Evolutionary conservation across 2,329 filamentous ascomycete genomes (phyloP).

Genomic region (Neocatenulostroma microsporum): DNA sequence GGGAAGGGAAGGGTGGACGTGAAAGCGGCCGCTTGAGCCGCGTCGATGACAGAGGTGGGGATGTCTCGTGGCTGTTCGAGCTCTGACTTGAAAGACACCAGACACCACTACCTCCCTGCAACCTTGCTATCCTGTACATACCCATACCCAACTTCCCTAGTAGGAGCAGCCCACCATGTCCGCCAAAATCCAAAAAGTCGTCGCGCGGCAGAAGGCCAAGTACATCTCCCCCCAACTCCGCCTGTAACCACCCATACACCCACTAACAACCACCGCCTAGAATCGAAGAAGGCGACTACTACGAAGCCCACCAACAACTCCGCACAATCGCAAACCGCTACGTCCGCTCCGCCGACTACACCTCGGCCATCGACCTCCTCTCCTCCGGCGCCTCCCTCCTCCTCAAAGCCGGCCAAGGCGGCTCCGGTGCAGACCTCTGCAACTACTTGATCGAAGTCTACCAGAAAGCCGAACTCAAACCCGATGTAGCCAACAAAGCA

Average conservation of each 20-base stretch:
- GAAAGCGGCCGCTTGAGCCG: too few species aligned
- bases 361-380: slow-evolving; percentile 78
- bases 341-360: slow-evolving; percentile 78
- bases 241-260: slow-evolving; percentile 1
- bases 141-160: too few species aligned
- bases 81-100: too few species aligned
- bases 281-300: slow-evolving; percentile 85
- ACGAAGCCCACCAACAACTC: slow-evolving; percentile 97
- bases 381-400: slow-evolving; percentile 76
- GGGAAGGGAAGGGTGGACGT: too few species aligned
- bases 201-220: slow-evolving; percentile 71
- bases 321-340: slow-evolving; percentile 92
- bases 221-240: slow-evolving; percentile 28
- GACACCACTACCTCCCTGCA: too few species aligned
- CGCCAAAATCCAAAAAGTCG: slow-evolving; percentile 61
- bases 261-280: slow-evolving; percentile 39
- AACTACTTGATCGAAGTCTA: slow-evolving; percentile 86
- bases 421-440: slow-evolving; percentile 83
- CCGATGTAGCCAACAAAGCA: slow-evolving; percentile 65
- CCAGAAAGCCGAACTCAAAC: slow-evolving; percentile 72
- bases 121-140: too few species aligned
- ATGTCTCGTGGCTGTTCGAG: too few species aligned
- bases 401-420: slow-evolving; percentile 85
- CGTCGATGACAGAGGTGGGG: too few species aligned
- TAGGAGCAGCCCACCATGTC: too few species aligned